Evolutionary conservation across 768 basidiomycete genomes (phyloP).

Genomic region (Brasilioporus rufonigricans): DNA sequence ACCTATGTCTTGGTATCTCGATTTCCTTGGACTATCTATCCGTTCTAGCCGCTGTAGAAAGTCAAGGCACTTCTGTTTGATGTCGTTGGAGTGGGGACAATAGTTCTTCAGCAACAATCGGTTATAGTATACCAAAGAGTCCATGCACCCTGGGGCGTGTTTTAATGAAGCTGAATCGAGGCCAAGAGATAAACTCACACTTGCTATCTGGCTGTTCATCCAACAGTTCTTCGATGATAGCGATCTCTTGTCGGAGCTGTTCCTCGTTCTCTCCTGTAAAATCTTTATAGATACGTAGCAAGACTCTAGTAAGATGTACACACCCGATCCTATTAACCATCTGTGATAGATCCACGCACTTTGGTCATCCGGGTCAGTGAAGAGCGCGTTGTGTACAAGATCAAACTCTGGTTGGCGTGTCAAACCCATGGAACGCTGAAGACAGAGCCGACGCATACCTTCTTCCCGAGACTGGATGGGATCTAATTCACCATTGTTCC

Average conservation of each 20-base stretch:
- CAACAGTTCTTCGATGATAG: constrained; percentile 76
- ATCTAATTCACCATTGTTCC: constrained; percentile 56
- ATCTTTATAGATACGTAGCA: background rate
- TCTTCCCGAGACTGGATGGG: constrained; percentile 58
- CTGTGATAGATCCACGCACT: constrained; percentile 98
- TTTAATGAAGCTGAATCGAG: background rate
- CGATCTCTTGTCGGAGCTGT: constrained; percentile 72
- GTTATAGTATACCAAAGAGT: constrained; percentile 85
- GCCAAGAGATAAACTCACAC: constrained; percentile 50
- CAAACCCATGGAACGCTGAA: background rate
- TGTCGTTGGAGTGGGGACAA: constrained; percentile 33
- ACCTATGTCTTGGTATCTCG: constrained; percentile 71
- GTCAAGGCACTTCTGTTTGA: constrained; percentile 45
- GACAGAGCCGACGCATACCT: constrained; percentile 43
- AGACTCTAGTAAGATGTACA: constrained; percentile 11
- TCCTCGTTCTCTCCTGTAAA: constrained; percentile 53
- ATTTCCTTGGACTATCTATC: constrained; percentile 64
- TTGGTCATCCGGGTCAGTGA: constrained; percentile 95
- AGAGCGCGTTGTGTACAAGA: constrained; percentile 89
- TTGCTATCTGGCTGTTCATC: constrained; percentile 91
- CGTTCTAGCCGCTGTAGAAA: constrained; percentile 54
- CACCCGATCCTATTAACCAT: constrained; percentile 89
- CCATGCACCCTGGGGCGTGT: constrained; percentile 78
- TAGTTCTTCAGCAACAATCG: constrained; percentile 58
- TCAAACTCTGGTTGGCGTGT: constrained; percentile 69